Conservation (phyloP, 2,329 filamentous ascomycete genomes). For the Stagonosporopsis rhizophila region DNA sequence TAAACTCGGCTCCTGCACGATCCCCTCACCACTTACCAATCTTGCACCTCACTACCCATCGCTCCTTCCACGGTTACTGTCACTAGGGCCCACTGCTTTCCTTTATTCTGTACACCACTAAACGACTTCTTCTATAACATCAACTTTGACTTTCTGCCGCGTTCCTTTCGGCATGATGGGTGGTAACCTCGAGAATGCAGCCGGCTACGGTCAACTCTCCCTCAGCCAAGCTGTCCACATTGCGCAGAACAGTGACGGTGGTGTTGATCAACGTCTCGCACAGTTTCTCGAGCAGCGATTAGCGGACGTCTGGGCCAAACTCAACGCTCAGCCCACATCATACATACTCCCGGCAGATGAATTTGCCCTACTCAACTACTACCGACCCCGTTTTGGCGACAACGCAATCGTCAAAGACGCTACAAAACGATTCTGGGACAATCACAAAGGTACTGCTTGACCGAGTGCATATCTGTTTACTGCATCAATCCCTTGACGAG, state of each 20-base stretch:
- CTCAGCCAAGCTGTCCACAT: constrained; percentile 76
- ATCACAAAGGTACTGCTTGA: constrained; percentile 44
- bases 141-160: constrained; percentile 25
- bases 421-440: constrained; percentile 65
- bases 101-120: neutral
- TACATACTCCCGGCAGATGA: constrained; percentile 80
- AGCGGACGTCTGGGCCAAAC: constrained; percentile 69
- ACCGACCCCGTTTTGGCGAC: constrained; percentile 70
- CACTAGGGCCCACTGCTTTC: constrained; percentile 6
- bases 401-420: constrained; percentile 58
- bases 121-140: constrained; percentile 2
- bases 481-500: constrained; percentile 11
- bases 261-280: constrained; percentile 68
- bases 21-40: constrained; percentile 22
- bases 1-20: constrained; percentile 35
- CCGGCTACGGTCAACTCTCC: constrained; percentile 53
- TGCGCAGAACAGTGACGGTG: constrained; percentile 75
- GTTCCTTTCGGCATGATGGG: constrained; percentile 49
- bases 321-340: constrained; percentile 68
- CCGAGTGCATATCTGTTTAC: constrained; percentile 14
- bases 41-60: constrained; percentile 15
- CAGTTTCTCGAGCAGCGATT: constrained; percentile 68
- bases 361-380: constrained; percentile 88
- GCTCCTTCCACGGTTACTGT: constrained; percentile 20
- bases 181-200: constrained; percentile 50